A percentile compares a stretch with the other conserved stretches of the same genome.
These are phyloP conservation scores for Datura wrightii DNA, from an alignment of 257 asterid genomes.

Conservation along the genomic window DNA sequence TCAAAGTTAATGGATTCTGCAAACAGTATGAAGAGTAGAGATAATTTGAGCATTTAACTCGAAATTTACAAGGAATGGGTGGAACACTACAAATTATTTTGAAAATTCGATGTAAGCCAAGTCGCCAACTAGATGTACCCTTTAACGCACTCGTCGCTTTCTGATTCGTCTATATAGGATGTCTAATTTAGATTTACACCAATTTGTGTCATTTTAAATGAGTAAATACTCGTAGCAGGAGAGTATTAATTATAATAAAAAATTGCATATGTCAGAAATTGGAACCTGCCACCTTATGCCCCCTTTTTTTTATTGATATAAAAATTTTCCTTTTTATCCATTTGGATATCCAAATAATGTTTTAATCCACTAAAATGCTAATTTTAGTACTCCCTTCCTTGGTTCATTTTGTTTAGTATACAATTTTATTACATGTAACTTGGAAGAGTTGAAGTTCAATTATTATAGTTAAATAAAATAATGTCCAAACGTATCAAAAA, in stretches of 20 bases:
- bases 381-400: neutral
- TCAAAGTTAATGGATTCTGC: too few relatives aligned
- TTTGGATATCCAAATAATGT: neutral
- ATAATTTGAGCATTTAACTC: neutral
- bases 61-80: neutral
- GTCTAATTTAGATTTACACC: neutral
- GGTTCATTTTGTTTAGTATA: neutral
- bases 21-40: neutral
- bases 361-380: neutral
- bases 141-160: too few relatives aligned
- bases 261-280: conserved; percentile 20
- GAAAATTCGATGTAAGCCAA: too few relatives aligned
- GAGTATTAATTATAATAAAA: neutral
- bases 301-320: too few relatives aligned
- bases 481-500: neutral
- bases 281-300: conserved; percentile 20
- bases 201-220: neutral
- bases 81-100: too few relatives aligned
- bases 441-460: neutral
- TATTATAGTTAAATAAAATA: neutral
- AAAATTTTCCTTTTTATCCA: too few relatives aligned
- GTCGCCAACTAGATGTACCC: too few relatives aligned
- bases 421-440: too few relatives aligned
- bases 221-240: too few relatives aligned
- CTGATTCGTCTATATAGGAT: too few relatives aligned